These are phyloP conservation scores for Noccaea caerulescens DNA, from an alignment of 345 rosid species.

Conservation along the genomic window DNA sequence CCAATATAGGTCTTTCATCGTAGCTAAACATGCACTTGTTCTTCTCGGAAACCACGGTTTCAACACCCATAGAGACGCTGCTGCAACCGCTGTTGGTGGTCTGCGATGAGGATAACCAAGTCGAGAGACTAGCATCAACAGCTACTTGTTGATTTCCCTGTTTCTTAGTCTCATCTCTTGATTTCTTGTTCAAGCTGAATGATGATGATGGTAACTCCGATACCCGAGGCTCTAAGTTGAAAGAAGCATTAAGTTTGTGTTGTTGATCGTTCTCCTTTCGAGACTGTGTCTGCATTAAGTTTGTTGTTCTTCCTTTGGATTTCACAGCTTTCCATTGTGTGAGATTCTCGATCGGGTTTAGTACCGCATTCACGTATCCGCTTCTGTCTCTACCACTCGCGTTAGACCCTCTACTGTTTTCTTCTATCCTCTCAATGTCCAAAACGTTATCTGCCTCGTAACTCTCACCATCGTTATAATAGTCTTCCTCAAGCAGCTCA, in stretches of 20 bases:
- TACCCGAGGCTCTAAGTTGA: slow-evolving; percentile 47
- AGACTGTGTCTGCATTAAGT: slow-evolving; percentile 31
- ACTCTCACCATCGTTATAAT: slow-evolving; percentile 34
- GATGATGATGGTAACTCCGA: not conserved
- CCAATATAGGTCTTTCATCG: slow-evolving; percentile 84
- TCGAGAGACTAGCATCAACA: slow-evolving; percentile 93
- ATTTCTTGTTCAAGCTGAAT: slow-evolving; percentile 49
- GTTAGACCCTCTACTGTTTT: slow-evolving; percentile 9
- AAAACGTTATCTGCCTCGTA: slow-evolving; percentile 42
- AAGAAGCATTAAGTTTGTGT: slow-evolving; percentile 40
- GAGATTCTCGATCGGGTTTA: slow-evolving; percentile 91
- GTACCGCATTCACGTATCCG: slow-evolving; percentile 61
- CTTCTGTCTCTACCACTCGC: slow-evolving; percentile 60
- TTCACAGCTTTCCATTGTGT: slow-evolving; percentile 92
- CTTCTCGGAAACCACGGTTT: slow-evolving; percentile 42
- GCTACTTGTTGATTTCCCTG: slow-evolving; percentile 54
- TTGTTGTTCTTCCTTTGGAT: slow-evolving; percentile 51
- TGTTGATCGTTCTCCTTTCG: slow-evolving; percentile 72
- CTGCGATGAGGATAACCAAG: slow-evolving; percentile 67
- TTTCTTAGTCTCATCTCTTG: slow-evolving; percentile 51
- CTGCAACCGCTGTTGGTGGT: slow-evolving; percentile 47
- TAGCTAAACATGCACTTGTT: slow-evolving; percentile 51
- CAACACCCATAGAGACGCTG: slow-evolving; percentile 26
- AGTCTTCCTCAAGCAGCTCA: slow-evolving; percentile 39
- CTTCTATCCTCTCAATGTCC: slow-evolving; percentile 26